phyloP scores from a whole-genome alignment of 1,139 yeast species.

The Sugiyamaella grinbergsii region DNA sequence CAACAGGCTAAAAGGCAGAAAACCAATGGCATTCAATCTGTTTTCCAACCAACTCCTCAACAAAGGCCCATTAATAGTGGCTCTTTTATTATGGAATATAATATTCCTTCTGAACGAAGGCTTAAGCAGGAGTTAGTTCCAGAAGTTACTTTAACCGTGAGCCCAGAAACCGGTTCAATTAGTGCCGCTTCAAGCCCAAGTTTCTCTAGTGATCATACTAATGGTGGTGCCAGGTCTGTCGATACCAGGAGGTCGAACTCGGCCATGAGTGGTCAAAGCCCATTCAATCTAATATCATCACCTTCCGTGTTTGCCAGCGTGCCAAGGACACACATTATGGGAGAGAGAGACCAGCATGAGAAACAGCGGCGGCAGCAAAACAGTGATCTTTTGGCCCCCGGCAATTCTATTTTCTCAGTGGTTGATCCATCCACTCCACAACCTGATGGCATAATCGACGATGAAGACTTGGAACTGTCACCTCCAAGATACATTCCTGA shows the following conservation, averaged over 20 bases:
- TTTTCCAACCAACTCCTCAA: conserved; percentile 32
- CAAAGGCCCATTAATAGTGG: conserved; percentile 27
- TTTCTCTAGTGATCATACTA: neutral
- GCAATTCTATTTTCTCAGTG: neutral
- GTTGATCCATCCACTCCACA: neutral
- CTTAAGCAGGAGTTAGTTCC: conserved; percentile 2
- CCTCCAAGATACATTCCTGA: conserved; percentile 18
- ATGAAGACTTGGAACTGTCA: conserved; percentile 8
- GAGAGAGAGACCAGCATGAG: neutral
- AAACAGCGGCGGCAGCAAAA: neutral
- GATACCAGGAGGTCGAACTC: neutral
- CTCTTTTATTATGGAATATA: conserved; percentile 31
- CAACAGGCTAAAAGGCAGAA: too few species aligned
- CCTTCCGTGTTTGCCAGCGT: neutral
- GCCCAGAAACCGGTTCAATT: neutral
- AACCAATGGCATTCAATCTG: conserved; percentile 26
- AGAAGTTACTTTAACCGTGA: neutral
- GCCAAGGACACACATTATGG: neutral
- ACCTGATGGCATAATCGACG: neutral
- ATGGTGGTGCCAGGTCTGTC: neutral
- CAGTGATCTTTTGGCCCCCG: neutral
- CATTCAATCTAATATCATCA: neutral
- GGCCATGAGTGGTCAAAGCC: neutral
- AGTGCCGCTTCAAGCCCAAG: neutral
- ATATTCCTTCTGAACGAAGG: conserved; percentile 9